phyloP scores from a whole-genome alignment of 306 rosid genomes.

The Fragaria iinumae region DNA sequence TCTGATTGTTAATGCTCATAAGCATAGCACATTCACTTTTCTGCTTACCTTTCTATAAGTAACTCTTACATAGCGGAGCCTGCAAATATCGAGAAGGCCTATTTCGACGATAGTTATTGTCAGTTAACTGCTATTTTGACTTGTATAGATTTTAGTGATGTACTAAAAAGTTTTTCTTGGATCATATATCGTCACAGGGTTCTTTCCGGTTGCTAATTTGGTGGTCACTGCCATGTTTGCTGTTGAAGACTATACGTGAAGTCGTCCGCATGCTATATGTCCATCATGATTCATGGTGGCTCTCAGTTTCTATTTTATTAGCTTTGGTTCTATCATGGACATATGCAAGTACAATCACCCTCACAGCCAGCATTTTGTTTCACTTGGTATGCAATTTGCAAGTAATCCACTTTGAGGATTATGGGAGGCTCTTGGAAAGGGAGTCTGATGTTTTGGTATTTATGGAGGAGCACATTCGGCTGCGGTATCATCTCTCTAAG shows the following conservation, averaged over 20 bases:
- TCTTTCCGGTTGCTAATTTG: constrained; percentile 54
- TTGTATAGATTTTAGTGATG: neutral
- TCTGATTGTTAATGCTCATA: neutral
- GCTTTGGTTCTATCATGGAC: constrained; percentile 67
- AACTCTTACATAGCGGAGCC: neutral
- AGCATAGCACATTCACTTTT: neutral
- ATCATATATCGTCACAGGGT: constrained; percentile 32
- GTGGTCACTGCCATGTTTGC: constrained; percentile 60
- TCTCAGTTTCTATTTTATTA: constrained; percentile 41
- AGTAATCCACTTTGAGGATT: constrained; percentile 74
- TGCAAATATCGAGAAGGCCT: neutral
- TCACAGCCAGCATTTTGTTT: constrained; percentile 78
- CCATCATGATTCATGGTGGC: constrained; percentile 49
- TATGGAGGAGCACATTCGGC: constrained; percentile 73
- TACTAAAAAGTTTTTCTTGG: neutral
- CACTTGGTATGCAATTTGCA: constrained; percentile 82
- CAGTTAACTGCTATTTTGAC: neutral
- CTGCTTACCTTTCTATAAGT: neutral
- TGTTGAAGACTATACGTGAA: constrained; percentile 62
- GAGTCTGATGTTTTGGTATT: constrained; percentile 55
- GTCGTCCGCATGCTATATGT: constrained; percentile 41
- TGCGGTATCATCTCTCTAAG: constrained; percentile 75
- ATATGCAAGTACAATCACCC: constrained; percentile 62
- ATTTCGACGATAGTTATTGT: neutral
- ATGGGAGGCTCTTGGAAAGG: constrained; percentile 70